These are phyloP conservation scores for Trichoderma parareesei DNA, from an alignment of 495 filamentous ascomycete species.

Conservation along the genomic window DNA sequence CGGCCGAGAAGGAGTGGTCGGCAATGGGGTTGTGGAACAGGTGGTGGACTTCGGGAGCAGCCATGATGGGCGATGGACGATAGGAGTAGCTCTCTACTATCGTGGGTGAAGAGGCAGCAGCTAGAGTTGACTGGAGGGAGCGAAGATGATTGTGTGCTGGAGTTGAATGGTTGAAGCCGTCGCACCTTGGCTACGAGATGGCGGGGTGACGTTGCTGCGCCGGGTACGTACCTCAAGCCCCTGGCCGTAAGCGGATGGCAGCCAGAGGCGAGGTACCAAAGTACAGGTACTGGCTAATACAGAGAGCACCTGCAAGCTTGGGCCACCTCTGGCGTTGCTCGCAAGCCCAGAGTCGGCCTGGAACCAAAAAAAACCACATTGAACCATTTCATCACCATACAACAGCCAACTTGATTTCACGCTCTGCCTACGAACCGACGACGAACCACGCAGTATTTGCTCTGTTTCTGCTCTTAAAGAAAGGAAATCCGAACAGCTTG, in stretches of 20 bases:
- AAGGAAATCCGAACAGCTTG: not conserved
- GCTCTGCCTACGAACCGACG: not conserved
- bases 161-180: slow-evolving; percentile 3
- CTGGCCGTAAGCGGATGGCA: not conserved
- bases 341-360: not conserved
- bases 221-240: not conserved
- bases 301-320: not conserved
- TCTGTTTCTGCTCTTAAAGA: not conserved
- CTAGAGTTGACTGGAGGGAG: slow-evolving; percentile 9
- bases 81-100: slow-evolving; percentile 99
- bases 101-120: slow-evolving; percentile 29
- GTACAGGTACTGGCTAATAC: not conserved
- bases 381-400: not conserved
- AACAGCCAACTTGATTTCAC: not conserved
- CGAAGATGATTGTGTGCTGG: not conserved
- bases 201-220: slow-evolving; percentile 10
- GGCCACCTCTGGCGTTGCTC: not conserved
- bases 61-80: slow-evolving; percentile 54
- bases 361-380: slow-evolving; percentile 7
- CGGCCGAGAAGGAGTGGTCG: slow-evolving; percentile 95
- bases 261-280: not conserved
- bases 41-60: slow-evolving; percentile 83
- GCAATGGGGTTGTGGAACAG: slow-evolving; percentile 95
- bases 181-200: slow-evolving; percentile 2
- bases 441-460: not conserved